phyloP scores from a whole-genome alignment of 2,329 filamentous ascomycete species.

The Myriangium duriaei region DNA sequence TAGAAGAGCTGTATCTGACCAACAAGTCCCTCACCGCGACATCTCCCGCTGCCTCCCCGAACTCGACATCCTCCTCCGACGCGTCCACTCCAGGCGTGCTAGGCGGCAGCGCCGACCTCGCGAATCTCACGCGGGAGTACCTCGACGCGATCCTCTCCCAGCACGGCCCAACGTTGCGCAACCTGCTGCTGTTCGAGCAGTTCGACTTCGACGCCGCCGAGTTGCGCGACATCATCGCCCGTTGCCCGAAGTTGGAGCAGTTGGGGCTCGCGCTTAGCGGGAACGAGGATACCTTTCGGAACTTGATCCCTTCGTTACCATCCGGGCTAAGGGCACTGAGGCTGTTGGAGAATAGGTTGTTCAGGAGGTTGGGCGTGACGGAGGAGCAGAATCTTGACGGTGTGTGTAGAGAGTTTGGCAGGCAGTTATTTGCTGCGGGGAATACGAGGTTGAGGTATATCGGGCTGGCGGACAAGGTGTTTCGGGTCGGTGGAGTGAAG shows the following conservation, averaged over 20 bases:
- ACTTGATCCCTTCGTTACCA: constrained; percentile 25
- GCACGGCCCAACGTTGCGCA: constrained; percentile 40
- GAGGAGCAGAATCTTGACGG: constrained; percentile 12
- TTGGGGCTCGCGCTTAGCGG: constrained; percentile 44
- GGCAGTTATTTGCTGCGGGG: constrained; percentile 24
- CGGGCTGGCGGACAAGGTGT: constrained; percentile 28
- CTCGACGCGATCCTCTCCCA: constrained; percentile 38
- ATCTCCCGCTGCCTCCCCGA: constrained; percentile 14
- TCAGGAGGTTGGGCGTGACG: constrained; percentile 17
- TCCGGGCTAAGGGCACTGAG: constrained; percentile 29
- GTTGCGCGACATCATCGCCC: constrained; percentile 39
- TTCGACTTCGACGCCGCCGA: constrained; percentile 40
- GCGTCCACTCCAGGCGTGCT: constrained; percentile 1
- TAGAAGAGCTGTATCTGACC: constrained; percentile 43
- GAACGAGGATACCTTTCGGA: constrained; percentile 23
- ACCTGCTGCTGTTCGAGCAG: constrained; percentile 44
- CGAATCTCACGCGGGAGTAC: constrained; percentile 32
- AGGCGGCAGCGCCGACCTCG: constrained; percentile 15
- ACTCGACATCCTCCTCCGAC: background rate
- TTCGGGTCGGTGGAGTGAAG: constrained; percentile 21
- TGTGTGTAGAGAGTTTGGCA: constrained; percentile 14
- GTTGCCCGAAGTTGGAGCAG: constrained; percentile 47
- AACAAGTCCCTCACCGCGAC: constrained; percentile 22
- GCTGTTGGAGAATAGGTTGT: constrained; percentile 23
- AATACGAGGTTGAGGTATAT: constrained; percentile 26